Evolutionary conservation across 768 basidiomycete species (phyloP).

Genomic region (Glaciozyma antarctica): DNA sequence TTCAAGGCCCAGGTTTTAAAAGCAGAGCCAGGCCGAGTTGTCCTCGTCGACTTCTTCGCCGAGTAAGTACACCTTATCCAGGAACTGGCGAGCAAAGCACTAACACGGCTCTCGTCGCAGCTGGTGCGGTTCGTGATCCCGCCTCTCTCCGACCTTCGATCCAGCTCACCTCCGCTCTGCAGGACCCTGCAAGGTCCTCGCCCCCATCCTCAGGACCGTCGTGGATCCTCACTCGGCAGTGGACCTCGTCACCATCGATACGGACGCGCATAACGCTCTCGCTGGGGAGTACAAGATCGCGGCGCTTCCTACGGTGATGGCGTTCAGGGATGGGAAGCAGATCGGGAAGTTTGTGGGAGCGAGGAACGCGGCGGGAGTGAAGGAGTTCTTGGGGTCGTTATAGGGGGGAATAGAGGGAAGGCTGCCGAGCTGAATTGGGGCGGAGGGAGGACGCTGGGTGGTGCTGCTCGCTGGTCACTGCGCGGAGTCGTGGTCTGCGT

Average conservation of each 20-base stretch:
- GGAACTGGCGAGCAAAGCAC: no score
- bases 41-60: no score
- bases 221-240: constrained; percentile 5
- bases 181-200: constrained; percentile 17
- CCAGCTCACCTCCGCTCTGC: constrained; percentile 14
- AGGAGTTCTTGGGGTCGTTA: not conserved
- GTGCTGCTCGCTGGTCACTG: no score
- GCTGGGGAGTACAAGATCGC: constrained; percentile 22
- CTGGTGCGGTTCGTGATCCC: not conserved
- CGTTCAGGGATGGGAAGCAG: not conserved
- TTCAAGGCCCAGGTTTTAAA: no score
- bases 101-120: not conserved
- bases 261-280: constrained; percentile 18
- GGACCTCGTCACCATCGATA: constrained; percentile 26
- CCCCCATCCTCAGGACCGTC: constrained; percentile 19
- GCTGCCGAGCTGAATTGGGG: no score
- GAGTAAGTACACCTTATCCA: no score
- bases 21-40: no score
- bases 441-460: no score
- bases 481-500: no score
- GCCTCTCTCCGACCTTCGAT: not conserved
- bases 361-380: not conserved
- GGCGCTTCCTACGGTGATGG: constrained; percentile 18
- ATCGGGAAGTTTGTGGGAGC: not conserved
- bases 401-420: no score